These are phyloP conservation scores for Gracilariopsis chorda DNA, from an alignment of 23 red algal genomes.

Conservation along the genomic window DNA sequence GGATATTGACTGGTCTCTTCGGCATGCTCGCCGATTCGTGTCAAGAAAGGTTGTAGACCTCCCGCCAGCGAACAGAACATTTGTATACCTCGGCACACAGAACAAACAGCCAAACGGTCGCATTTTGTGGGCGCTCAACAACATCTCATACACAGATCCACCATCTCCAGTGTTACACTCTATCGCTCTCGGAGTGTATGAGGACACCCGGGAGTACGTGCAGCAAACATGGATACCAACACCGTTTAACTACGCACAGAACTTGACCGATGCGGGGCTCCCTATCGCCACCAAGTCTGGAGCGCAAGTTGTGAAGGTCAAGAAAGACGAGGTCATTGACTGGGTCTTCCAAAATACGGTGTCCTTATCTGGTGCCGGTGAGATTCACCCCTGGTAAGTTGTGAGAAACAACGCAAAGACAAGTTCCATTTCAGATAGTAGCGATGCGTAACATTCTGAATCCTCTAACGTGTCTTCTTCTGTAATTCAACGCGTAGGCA, in stretches of 20 bases:
- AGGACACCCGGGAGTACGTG: slow-evolving; percentile 11
- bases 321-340: slow-evolving; percentile 53
- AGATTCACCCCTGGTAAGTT: slow-evolving; percentile 42
- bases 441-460: background rate
- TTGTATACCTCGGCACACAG: slow-evolving; percentile 45
- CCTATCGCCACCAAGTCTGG: background rate
- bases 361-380: background rate
- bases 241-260: slow-evolving; percentile 19
- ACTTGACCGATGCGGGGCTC: background rate
- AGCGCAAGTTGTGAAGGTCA: slow-evolving; percentile 37
- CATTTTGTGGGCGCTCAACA: slow-evolving; percentile 40
- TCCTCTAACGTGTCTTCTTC: too few species aligned
- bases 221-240: slow-evolving; percentile 8
- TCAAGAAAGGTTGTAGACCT: background rate
- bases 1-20: slow-evolving; percentile 25
- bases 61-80: background rate
- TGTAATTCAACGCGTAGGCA: background rate
- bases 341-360: slow-evolving; percentile 50
- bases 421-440: background rate
- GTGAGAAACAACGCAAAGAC: background rate
- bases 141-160: slow-evolving; percentile 5
- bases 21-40: slow-evolving; percentile 11
- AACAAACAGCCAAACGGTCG: slow-evolving; percentile 2
- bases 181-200: background rate
- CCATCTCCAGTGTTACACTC: slow-evolving; percentile 34